phyloP scores from a whole-genome alignment of 2,329 filamentous ascomycete genomes.

The Fusarium sp. region DNA sequence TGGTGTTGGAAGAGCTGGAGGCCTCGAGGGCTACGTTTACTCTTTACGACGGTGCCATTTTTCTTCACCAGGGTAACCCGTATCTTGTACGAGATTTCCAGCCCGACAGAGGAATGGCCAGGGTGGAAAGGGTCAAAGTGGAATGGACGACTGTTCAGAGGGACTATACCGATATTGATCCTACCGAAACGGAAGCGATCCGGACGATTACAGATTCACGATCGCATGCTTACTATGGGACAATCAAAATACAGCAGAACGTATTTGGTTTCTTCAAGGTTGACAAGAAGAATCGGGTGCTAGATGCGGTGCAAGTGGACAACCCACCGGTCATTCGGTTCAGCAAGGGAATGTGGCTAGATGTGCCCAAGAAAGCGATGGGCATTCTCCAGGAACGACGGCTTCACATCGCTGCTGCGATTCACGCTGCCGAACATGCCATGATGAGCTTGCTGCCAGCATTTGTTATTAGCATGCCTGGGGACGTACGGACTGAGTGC shows the following conservation, averaged over 20 bases:
- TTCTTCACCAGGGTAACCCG: slow-evolving; percentile 93
- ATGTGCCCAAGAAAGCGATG: slow-evolving; percentile 83
- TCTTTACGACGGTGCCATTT: slow-evolving; percentile 96
- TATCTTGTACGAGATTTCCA: slow-evolving; percentile 93
- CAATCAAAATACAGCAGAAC: slow-evolving; percentile 86
- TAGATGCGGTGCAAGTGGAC: slow-evolving; percentile 93
- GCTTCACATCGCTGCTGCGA: slow-evolving; percentile 87
- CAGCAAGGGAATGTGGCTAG: slow-evolving; percentile 95
- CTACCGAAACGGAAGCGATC: slow-evolving; percentile 90
- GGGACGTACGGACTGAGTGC: slow-evolving; percentile 94
- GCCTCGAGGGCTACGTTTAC: slow-evolving; percentile 95
- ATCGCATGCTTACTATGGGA: slow-evolving; percentile 84
- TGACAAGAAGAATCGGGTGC: slow-evolving; percentile 85
- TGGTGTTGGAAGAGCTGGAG: slow-evolving; percentile 94
- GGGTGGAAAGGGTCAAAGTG: slow-evolving; percentile 88
- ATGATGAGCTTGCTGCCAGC: slow-evolving; percentile 88
- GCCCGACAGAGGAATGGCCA: slow-evolving; percentile 83
- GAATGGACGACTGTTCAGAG: slow-evolving; percentile 96
- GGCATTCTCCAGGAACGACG: slow-evolving; percentile 79
- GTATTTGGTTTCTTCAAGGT: slow-evolving; percentile 98
- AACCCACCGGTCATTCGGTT: slow-evolving; percentile 89
- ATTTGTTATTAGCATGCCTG: slow-evolving; percentile 89
- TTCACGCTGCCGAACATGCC: slow-evolving; percentile 95
- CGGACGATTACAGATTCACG: slow-evolving; percentile 73
- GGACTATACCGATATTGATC: slow-evolving; percentile 94